Base-by-base conservation (phyloP, 148 eudicot species). In the Chenopodium suecicum region DNA sequence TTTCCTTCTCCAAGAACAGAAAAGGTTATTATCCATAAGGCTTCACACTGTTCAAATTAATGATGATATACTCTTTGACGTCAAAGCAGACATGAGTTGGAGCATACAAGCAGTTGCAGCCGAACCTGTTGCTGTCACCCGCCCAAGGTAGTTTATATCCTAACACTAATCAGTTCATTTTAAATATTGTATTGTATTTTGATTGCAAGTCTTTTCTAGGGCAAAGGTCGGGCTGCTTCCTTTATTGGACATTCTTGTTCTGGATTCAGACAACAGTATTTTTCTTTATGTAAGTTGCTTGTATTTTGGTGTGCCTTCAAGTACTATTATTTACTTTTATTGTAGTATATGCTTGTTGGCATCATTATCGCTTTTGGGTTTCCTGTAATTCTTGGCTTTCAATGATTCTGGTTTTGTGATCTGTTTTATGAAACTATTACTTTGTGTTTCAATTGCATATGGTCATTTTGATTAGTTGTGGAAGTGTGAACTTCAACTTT, bases 1-100 rank as follows among this genome's bases (percentile, higher is more conserved):
- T 88, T 91, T 94, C 81, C 94, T 97, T 88, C 89, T 94, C 73
- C 94, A 88, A 89, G 99, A 97, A 74, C 99, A 91, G 85, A 97
- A 88, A 83, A 94, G 85, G 82, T 84, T 97, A 80, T 85, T 90
- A 64, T 85, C 89, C 3, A 83, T 94, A 80, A 90, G 93, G 88
- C 94, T 97, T 75, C 93, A 92, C 72, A 88, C 81, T 67, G 89
- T 91, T 80, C 94, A 93, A 78, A 83, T 88, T 25, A 89, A 91
- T 86, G 88, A 82, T 16, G 92, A 88, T 81, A 86, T 88, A 79
- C 85, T 90, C 66, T 86, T 87, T 89, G 99, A 94, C 75, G 90
- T 91, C 79, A 89, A 88, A 87, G 87, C 94, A 76, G 98, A 97
- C 78, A 90, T 90, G 90, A 94, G 97, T 86, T 97, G 99, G 99